Base-by-base conservation (phyloP, 2,329 filamentous ascomycete genomes). In the Trichoderma koningiopsis region DNA sequence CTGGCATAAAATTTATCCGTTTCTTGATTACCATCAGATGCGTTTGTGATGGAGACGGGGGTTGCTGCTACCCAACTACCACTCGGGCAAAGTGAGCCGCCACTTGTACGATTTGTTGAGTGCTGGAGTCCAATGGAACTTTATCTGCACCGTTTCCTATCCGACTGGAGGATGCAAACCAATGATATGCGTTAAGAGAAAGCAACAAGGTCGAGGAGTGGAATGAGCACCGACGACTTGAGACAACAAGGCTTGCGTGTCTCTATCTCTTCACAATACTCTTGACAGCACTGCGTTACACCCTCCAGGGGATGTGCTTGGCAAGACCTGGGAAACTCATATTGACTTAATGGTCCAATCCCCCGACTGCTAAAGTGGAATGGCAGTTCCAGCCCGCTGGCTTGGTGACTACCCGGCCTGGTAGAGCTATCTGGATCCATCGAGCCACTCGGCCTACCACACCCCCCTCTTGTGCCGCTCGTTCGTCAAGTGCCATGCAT, bases 361-460 rank as follows among this genome's bases (percentile, higher is more conserved):
- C 52, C 53, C 33, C 37, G 37, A 35, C 24, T 63, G 16, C 33
- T 33, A 22, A 57, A 61, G 68, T 70, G 68, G 68, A 59, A 56
- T 29, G 4, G 11, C 55, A 7, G 62, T 70, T 70, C 68, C 68
- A 70, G 68, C 62, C 68, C 68, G 56, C 57, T 68, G 68, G 68
- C 57, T 68, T 70, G 68, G 68, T 59, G 68, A 57, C 68, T 40
- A 57, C 29, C 68, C 68, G 27, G 61, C 31, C 55, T 58, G 40
- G 16, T 43, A 55, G 53, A 35, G 33, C 2, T 43, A 69, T 65
- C 68, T 59, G 60, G 60, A 40, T 69, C 43, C 67, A 68, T 68
- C 67, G 52, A 52, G 31, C 68, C 56, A 56, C n/a, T 19, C 47
- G 33, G 59, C 55, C 68, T 29, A 59, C 58, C 63, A 31, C 53